Evolutionary conservation across 352 stramenopile genomes (phyloP).

Genomic region (Pythium brachiatum): DNA sequence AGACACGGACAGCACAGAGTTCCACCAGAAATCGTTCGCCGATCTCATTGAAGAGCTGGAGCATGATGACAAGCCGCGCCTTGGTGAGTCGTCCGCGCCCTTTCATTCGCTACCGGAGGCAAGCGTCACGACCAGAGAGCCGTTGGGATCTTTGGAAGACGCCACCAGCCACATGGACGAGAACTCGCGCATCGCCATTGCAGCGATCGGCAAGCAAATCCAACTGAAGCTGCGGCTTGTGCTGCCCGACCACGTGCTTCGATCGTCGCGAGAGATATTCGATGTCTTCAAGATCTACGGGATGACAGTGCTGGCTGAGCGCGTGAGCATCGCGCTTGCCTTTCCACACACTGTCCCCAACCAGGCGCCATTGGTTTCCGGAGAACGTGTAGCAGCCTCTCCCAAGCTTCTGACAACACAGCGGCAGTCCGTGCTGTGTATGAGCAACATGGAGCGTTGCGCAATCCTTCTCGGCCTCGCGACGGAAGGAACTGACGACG

Average conservation of each 20-base stretch:
- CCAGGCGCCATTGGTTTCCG: neutral
- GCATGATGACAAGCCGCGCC: conserved; percentile 14
- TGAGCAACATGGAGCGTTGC: conserved; percentile 55
- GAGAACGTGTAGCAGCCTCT: conserved; percentile 16
- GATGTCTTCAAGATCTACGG: conserved; percentile 84
- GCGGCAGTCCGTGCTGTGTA: conserved; percentile 54
- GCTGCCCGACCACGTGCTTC: conserved; percentile 39
- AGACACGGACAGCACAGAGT: conserved; percentile 4
- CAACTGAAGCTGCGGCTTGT: conserved; percentile 13
- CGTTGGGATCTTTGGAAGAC: neutral
- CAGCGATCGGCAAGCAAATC: neutral
- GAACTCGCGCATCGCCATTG: neutral
- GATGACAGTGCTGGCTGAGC: conserved; percentile 70
- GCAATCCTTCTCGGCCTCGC: conserved; percentile 39
- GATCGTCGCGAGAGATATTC: conserved; percentile 62
- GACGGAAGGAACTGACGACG: conserved; percentile 5
- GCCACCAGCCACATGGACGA: neutral
- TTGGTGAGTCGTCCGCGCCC: neutral
- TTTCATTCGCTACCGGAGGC: conserved; percentile 12
- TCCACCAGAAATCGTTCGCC: conserved; percentile 28
- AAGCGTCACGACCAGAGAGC: neutral
- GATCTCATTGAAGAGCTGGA: conserved; percentile 49
- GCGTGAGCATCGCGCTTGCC: conserved; percentile 50
- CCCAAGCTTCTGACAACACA: conserved; percentile 50
- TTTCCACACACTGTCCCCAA: conserved; percentile 24